phyloP scores from a whole-genome alignment of 164 flowering plant genomes.

The Cinnamomum micranthum region DNA sequence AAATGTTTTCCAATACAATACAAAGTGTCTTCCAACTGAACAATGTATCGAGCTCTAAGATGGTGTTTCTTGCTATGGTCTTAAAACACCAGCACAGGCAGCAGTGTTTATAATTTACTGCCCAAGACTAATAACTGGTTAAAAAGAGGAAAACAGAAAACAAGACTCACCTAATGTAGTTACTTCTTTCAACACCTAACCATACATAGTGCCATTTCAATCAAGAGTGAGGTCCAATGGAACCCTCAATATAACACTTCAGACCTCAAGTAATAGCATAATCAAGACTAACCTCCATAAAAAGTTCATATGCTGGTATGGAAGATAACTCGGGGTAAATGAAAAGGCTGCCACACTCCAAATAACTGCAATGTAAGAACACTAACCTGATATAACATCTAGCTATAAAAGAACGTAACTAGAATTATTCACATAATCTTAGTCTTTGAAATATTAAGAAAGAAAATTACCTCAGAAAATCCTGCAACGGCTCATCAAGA shows the following conservation, averaged over 20 bases:
- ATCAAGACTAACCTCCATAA: slow-evolving; percentile 54
- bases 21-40: neutral
- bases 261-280: slow-evolving; percentile 1
- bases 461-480: slow-evolving; percentile 51
- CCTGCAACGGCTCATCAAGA: slow-evolving; percentile 48
- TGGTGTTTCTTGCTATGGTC: neutral
- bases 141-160: neutral
- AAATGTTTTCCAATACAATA: neutral
- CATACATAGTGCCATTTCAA: neutral
- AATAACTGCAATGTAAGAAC: slow-evolving; percentile 39
- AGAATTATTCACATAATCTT: neutral
- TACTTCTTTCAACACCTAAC: neutral
- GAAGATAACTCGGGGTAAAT: slow-evolving; percentile 48
- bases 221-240: neutral
- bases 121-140: neutral
- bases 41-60: neutral
- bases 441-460: neutral
- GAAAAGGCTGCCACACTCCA: slow-evolving; percentile 64
- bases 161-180: neutral
- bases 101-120: neutral
- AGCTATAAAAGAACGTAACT: neutral
- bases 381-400: slow-evolving; percentile 1
- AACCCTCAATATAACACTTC: neutral
- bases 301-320: slow-evolving; percentile 43
- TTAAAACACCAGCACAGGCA: neutral